Evolutionary conservation across 495 filamentous ascomycete genomes (phyloP).

Genomic region (Massariosphaeria phaeospora): DNA sequence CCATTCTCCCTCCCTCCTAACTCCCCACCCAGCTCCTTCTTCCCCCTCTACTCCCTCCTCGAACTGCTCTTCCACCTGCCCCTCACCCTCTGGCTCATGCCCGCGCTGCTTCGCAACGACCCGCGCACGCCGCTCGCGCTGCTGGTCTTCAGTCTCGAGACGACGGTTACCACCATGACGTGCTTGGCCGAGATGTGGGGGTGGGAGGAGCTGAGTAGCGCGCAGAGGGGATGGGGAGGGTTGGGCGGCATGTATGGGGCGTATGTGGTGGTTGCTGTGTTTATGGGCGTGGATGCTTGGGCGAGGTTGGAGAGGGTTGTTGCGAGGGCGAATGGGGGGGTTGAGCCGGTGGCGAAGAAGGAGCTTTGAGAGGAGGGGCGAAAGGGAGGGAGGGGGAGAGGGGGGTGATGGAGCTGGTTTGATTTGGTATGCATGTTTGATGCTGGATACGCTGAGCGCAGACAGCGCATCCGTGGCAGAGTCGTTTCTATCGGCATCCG

Average conservation of each 20-base stretch:
- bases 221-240: constrained; percentile 48
- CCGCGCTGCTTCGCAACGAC: constrained; percentile 49
- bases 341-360: constrained; percentile 21
- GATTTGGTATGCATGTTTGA: too few relatives aligned
- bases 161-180: constrained; percentile 64
- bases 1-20: constrained; percentile 1
- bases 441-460: too few relatives aligned
- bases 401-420: too few relatives aligned
- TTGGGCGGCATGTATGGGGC: constrained; percentile 62
- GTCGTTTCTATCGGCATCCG: too few relatives aligned
- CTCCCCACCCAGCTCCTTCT: constrained; percentile 51
- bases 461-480: too few relatives aligned
- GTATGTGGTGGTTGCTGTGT: constrained; percentile 60
- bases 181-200: constrained; percentile 58
- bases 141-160: constrained; percentile 63
- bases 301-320: constrained; percentile 39
- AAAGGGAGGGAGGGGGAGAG: too few relatives aligned
- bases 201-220: constrained; percentile 35
- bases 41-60: constrained; percentile 60
- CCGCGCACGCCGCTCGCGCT: constrained; percentile 59
- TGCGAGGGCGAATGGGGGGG: background rate
- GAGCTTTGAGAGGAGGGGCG: constrained; percentile 22
- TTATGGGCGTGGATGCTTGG: constrained; percentile 56
- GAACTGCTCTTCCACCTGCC: constrained; percentile 68
- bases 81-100: constrained; percentile 59